Conservation (phyloP, 805 yeast genomes). For the Candida awuae region DNA sequence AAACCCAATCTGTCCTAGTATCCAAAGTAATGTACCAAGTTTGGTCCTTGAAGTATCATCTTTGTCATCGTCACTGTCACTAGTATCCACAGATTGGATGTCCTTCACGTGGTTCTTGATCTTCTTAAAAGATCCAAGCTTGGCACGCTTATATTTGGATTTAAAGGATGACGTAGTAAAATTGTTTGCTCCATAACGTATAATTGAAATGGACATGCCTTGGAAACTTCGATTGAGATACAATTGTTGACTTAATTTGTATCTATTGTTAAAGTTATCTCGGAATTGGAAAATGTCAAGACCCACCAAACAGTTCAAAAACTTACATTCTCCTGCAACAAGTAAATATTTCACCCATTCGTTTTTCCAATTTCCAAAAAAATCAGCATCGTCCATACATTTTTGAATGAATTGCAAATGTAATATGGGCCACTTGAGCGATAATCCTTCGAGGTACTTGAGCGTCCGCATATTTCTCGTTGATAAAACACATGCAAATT, state of each 20-base stretch:
- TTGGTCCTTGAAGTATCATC: not conserved
- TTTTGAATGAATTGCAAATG: conserved; percentile 50
- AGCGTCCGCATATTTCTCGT: conserved; percentile 53
- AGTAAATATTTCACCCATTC: conserved; percentile 50
- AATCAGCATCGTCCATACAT: conserved; percentile 27
- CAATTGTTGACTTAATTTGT: conserved; percentile 34
- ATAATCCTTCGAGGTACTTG: conserved; percentile 69
- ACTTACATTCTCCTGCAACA: conserved; percentile 61
- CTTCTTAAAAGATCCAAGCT: not conserved
- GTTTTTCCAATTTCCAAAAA: conserved; percentile 20
- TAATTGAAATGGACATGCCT: conserved; percentile 31
- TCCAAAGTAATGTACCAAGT: conserved; percentile 6
- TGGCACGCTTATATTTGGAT: not conserved
- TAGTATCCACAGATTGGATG: not conserved
- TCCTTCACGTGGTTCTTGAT: not conserved
- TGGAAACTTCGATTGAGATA: conserved; percentile 33
- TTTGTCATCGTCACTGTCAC: not conserved
- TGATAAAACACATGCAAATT: conserved; percentile 62
- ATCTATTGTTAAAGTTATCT: conserved; percentile 28
- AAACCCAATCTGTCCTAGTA: conserved; percentile 7
- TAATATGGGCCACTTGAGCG: conserved; percentile 81
- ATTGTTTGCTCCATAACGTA: conserved; percentile 19
- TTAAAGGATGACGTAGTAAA: not conserved
- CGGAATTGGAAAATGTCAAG: conserved; percentile 40
- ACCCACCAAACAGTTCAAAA: conserved; percentile 33